Percentiles rank a stretch among this genome's conserved stretches.
Conservation (phyloP, 2,329 filamentous ascomycete genomes). For the Pseudogymnoascus sp. region DNA sequence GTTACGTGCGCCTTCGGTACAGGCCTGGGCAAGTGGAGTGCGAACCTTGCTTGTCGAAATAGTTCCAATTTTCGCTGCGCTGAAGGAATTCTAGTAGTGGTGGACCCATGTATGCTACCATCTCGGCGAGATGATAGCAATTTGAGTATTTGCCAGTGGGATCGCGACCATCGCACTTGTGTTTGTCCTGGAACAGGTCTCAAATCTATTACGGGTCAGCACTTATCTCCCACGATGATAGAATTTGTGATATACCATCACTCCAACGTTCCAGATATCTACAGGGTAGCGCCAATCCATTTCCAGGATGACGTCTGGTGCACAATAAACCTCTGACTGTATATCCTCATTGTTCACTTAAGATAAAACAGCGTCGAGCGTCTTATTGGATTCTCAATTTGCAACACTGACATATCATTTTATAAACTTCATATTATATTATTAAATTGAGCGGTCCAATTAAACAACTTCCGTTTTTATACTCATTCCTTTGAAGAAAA, state of each 20-base stretch:
- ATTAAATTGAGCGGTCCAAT: not conserved
- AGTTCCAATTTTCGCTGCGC: not conserved
- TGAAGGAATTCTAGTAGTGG: constrained; percentile 28
- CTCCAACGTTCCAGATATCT: constrained; percentile 32
- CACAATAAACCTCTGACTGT: constrained; percentile 22
- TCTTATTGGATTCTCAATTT: not conserved
- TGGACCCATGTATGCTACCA: constrained; percentile 34
- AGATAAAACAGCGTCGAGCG: too few species aligned
- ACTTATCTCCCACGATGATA: constrained; percentile 23
- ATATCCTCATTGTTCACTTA: constrained; percentile 18
- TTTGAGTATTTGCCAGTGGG: constrained; percentile 24
- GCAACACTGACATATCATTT: not conserved
- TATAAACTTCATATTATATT: not conserved
- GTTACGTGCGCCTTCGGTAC: not conserved
- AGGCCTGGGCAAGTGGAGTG: not conserved
- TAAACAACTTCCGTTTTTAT: not conserved
- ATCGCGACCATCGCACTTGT: constrained; percentile 13
- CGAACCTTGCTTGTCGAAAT: not conserved
- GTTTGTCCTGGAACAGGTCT: constrained; percentile 15
- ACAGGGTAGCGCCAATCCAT: constrained; percentile 22
- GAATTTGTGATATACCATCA: constrained; percentile 25
- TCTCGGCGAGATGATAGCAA: constrained; percentile 33
- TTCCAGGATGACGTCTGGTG: constrained; percentile 21
- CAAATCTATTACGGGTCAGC: constrained; percentile 20
- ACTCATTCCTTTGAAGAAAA: not conserved